Conservation (phyloP, 305 asterid species). For the Petunia hybrid region DNA sequence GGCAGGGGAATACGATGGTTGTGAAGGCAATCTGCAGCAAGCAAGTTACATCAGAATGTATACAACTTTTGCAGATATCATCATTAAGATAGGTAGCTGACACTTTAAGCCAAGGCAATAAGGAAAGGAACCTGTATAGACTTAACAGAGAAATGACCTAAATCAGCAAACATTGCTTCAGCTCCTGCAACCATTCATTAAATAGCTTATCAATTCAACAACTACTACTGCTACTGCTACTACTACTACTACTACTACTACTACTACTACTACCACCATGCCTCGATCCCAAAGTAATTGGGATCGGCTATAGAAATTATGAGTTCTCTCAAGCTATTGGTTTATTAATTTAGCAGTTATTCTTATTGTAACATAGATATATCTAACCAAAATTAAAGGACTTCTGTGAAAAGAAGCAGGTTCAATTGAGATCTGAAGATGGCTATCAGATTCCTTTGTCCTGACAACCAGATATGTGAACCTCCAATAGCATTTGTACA, state of each 20-base stretch:
- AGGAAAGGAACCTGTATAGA: conserved; percentile 76
- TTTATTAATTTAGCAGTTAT: background rate
- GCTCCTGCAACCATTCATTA: conserved; percentile 67
- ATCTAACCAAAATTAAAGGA: background rate
- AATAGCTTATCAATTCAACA: conserved; percentile 1
- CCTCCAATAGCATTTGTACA: background rate
- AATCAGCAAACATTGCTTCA: conserved; percentile 99
- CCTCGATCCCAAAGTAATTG: background rate
- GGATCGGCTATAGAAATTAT: background rate
- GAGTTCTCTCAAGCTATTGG: background rate
- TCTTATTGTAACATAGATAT: background rate
- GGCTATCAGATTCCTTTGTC: background rate
- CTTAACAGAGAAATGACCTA: conserved; percentile 94
- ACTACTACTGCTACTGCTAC: background rate
- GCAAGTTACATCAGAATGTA: conserved; percentile 31
- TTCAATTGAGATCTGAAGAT: background rate
- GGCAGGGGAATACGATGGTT: conserved; percentile 87
- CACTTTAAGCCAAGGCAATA: conserved; percentile 24
- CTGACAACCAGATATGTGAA: background rate
- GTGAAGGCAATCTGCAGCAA: conserved; percentile 86
- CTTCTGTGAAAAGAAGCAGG: background rate
- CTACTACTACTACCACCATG: background rate
- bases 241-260: conserved; percentile 1
- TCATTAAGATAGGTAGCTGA: background rate
- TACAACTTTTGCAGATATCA: conserved; percentile 3